Evolutionary conservation across 768 basidiomycete species (phyloP), one percentile per base, ranked within the genome.

Genomic region (Amanita fuliginea): DNA sequence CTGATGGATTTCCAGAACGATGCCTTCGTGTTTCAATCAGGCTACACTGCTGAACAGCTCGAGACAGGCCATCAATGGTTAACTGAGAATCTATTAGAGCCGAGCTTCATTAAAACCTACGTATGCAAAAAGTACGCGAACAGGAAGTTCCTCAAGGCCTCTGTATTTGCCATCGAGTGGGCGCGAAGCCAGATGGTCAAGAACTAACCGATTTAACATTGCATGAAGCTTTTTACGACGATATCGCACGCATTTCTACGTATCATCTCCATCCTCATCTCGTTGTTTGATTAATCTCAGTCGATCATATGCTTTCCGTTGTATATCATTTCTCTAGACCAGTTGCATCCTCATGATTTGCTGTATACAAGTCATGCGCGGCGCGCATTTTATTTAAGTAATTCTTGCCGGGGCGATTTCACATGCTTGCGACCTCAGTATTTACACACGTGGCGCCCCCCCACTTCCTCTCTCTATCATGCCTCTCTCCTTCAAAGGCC

Each of bases 71-170:
- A 92, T 56, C 69, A 78, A 49, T 73, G 89, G 66, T 76, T 98
- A 44, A 71, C 90, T 51, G 87, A 92, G 64, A 86, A 89, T 63
- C 74, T 99, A 40, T 71, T 76, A 2, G 88, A 91, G 55, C 68
- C 77, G 6, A 79, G 80, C 56, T 97, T 98, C 65, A 72, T 79
- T n/a, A 73, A 78, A 44, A 80, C 84, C 57, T 91, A 92, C 66
- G 84, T 93, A 34, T 94, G 81, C 79, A 86, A 86, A 74, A 98
- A 99, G 72, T 99, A 98, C 66, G 81, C 91, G 40, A 79, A 88
- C 75, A 96, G 94, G 81, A 94, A 92, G 67, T 98, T 96, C 78
- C 80, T 98, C 63, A 91, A 95, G 67, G 95, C 86, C 26, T 83
- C 85, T 16, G 64, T 77, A 34, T 89, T 81, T 59, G 86, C 86